Evolutionary conservation across 306 rosid genomes (phyloP).

Genomic region (Sphenostylis stenocarpa): DNA sequence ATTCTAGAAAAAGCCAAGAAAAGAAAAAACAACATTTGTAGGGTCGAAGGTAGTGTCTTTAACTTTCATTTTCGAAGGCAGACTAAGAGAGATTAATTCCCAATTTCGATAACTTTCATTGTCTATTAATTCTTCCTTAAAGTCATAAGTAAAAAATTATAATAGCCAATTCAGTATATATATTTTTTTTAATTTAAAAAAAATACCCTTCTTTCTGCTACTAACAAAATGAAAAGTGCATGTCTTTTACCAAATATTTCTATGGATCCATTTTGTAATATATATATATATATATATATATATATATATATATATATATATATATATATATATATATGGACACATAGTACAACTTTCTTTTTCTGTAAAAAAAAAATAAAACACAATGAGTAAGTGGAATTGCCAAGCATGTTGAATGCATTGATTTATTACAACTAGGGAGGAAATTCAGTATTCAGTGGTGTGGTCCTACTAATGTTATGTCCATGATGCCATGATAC

Average conservation of each 20-base stretch:
- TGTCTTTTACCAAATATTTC: not conserved
- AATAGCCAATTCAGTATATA: no score
- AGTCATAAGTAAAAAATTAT: no score
- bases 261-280: not conserved
- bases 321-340: no score
- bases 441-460: not conserved
- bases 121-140: not conserved
- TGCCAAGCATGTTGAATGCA: not conserved
- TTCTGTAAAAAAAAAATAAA: not conserved
- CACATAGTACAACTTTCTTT: not conserved
- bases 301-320: no score
- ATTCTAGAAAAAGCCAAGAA: constrained; percentile 7
- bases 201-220: not conserved
- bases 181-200: no score
- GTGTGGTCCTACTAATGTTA: constrained; percentile 10
- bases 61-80: constrained; percentile 28
- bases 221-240: not conserved
- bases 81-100: constrained; percentile 34
- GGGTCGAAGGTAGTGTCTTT: constrained; percentile 30
- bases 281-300: no score
- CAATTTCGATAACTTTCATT: constrained; percentile 17
- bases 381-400: not conserved
- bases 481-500: not conserved
- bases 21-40: constrained; percentile 32
- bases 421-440: not conserved